Evolutionary conservation across 164 flowering plant species (phyloP), one percentile per base, ranked within the genome.

Genomic region (Litsea cubeba): DNA sequence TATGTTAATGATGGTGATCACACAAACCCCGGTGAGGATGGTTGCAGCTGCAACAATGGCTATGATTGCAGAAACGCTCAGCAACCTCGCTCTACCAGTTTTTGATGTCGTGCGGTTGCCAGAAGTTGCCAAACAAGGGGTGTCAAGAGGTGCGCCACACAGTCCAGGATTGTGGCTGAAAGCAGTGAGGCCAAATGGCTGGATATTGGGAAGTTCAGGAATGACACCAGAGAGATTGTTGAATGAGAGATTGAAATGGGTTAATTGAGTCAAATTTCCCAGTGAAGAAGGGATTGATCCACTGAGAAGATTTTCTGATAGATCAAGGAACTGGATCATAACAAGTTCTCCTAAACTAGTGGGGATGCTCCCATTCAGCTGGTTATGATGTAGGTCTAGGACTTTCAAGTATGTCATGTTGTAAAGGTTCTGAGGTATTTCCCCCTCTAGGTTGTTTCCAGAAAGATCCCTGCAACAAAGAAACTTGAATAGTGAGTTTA

Each of bases 21-120:
- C 65, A 75, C 94, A 91, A 58, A 92, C 97, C 57, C 99, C 99
- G 28, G 75, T 77, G 35, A 92, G 82, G 76, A 96, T 96, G 64
- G 88, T 71, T 7, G 90, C 90, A 63, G 99, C 99, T 67, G 99
- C 99, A 71, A 90, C 89, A 76, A 96, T 96, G 26, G 93, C 97
- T 40, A 94, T 82, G 76, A 96, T 91, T 24, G 88, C 86, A n/a
- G 98, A 85, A 76, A 83, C 86, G 74, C 86, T 91, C 28, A 94
- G 87, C 20, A 73, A 75, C 77, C 76, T 90, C 50, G 85, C 62
- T 65, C 81, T 92, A 58, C 83, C 49, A 14, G 81, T 64, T 30
- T 74, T 5, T 0, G 84, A 25, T 26, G 79, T 46, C 0, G 78
- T 49, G 54, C 81, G 80, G 49, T 64, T 78, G 62, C 77, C 78